These are phyloP conservation scores for Diaporthe ilicicola DNA, from an alignment of 2,329 filamentous ascomycete genomes.

Conservation along the genomic window DNA sequence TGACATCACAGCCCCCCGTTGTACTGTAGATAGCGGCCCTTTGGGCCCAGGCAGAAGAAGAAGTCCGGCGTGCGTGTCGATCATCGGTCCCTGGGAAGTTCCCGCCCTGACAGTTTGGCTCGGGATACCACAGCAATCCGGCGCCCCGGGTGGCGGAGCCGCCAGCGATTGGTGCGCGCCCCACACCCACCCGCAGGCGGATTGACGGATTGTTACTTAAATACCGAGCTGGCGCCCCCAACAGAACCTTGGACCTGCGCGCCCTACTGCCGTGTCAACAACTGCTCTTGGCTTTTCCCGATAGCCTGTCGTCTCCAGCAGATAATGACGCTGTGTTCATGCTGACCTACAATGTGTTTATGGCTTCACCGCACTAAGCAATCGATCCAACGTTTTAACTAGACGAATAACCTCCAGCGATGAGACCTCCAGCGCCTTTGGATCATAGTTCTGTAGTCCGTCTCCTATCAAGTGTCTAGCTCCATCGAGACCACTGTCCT, in stretches of 20 bases:
- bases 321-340: constrained; percentile 7
- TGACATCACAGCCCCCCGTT: not conserved
- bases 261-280: not conserved
- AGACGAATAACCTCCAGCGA: not conserved
- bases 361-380: not conserved
- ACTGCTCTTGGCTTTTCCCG: not conserved
- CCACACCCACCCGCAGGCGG: constrained; percentile 11
- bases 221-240: constrained; percentile 4
- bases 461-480: not conserved
- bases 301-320: not conserved
- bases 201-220: constrained; percentile 15
- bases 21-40: not conserved
- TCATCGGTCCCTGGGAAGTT: constrained; percentile 14
- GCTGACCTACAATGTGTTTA: not conserved
- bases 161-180: not conserved
- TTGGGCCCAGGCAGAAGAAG: not conserved
- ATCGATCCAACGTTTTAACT: not conserved
- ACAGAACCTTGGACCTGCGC: not conserved
- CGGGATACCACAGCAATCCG: constrained; percentile 14
- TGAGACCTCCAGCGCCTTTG: not conserved
- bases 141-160: constrained; percentile 16
- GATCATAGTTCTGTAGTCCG: not conserved
- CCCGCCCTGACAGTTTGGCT: constrained; percentile 15
- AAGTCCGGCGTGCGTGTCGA: constrained; percentile 3
- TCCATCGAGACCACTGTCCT: not conserved